Conservation (phyloP, 1,284 basidiomycete genomes). For the Microbotryomycetes sp. region DNA sequence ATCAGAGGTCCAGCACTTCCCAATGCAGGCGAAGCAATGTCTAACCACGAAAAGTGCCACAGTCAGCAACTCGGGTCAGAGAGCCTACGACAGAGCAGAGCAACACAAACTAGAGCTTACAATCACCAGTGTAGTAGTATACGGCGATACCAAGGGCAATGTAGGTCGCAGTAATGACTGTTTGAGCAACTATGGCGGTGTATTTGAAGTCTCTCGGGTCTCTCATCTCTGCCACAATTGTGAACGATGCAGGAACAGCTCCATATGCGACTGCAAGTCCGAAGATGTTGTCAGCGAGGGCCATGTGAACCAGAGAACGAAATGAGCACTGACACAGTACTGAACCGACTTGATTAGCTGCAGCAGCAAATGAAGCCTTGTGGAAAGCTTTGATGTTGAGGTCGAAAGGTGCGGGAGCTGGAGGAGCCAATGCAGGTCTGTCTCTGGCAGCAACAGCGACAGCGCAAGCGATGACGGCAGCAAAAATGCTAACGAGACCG, state of each 20-base stretch:
- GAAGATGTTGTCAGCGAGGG: neutral
- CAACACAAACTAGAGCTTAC: neutral
- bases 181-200: constrained; percentile 1
- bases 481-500: constrained; percentile 37
- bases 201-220: constrained; percentile 3
- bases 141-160: constrained; percentile 31
- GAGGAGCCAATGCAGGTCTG: constrained; percentile 35
- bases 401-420: constrained; percentile 14
- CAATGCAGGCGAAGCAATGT: constrained; percentile 44
- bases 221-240: constrained; percentile 9
- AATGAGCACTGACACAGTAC: constrained; percentile 20
- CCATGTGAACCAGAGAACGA: neutral
- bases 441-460: constrained; percentile 39
- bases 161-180: constrained; percentile 26
- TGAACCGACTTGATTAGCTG: constrained; percentile 39
- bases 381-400: constrained; percentile 31
- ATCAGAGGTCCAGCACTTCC: constrained; percentile 44
- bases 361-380: constrained; percentile 36
- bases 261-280: constrained; percentile 8
- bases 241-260: neutral
- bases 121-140: constrained; percentile 9
- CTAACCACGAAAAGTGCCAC: constrained; percentile 18
- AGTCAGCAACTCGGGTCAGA: constrained; percentile 4
- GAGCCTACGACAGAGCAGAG: constrained; percentile 1
- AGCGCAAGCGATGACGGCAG: constrained; percentile 33